Evolutionary conservation across 768 basidiomycete species (phyloP).

Genomic region (Steccherinum ochraceum): DNA sequence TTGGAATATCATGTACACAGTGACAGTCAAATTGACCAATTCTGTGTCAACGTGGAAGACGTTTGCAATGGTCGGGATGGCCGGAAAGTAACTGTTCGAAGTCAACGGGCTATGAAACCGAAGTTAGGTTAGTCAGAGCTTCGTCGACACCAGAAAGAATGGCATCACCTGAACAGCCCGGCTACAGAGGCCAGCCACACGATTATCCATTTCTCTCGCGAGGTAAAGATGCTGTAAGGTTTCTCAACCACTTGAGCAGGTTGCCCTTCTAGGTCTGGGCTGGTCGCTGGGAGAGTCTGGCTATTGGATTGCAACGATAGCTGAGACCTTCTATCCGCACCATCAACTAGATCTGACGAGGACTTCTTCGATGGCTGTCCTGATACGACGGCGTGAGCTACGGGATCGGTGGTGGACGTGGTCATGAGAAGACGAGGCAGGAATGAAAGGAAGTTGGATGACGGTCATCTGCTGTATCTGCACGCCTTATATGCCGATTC

Average conservation of each 20-base stretch:
- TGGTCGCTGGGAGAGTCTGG: background rate
- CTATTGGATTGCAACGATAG: no score
- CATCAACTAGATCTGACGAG: no score
- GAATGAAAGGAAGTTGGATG: no score
- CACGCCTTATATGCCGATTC: no score
- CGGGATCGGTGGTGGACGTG: no score
- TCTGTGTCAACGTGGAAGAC: conserved; percentile 64
- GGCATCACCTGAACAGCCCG: conserved; percentile 54
- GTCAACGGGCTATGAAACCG: conserved; percentile 52
- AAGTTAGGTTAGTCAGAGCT: conserved; percentile 1
- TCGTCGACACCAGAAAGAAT: background rate
- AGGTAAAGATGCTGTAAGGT: conserved; percentile 44
- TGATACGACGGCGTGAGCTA: no score
- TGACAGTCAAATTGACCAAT: conserved; percentile 75
- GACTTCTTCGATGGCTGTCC: no score
- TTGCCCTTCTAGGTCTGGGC: background rate
- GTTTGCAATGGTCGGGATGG: conserved; percentile 58
- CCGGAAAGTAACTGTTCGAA: conserved; percentile 75
- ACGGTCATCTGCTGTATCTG: no score
- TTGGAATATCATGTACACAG: conserved; percentile 68
- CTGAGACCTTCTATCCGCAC: no score
- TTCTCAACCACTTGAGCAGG: conserved; percentile 3
- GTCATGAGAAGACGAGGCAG: no score
- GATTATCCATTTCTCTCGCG: conserved; percentile 62
- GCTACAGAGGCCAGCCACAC: conserved; percentile 52